Conservation (phyloP, 2,329 filamentous ascomycete species). For the Cercospora sojina region DNA sequence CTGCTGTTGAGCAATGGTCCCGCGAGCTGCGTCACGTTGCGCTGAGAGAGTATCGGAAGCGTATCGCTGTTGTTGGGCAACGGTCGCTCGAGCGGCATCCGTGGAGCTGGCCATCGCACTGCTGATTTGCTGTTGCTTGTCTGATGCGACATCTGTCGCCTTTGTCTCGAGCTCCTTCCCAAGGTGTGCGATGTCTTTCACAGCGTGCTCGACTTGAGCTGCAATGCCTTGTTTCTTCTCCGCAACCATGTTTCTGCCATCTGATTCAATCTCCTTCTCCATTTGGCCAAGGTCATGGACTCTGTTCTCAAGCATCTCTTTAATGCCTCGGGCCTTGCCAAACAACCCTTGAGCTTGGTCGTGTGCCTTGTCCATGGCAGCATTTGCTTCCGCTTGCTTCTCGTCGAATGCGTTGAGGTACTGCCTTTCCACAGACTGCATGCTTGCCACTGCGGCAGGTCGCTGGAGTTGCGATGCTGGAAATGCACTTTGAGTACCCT, state of each 20-base stretch:
- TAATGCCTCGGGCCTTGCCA: conserved; percentile 18
- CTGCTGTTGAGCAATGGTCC: conserved; percentile 10
- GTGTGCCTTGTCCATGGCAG: conserved; percentile 19
- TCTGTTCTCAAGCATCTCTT: conserved; percentile 22
- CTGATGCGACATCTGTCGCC: conserved; percentile 4
- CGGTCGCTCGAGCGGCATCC: conserved; percentile 11
- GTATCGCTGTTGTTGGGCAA: conserved; percentile 9
- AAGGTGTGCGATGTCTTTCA: conserved; percentile 19
- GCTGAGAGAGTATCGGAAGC: conserved; percentile 2
- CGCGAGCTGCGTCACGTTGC: conserved; percentile 4
- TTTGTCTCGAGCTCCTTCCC: conserved; percentile 21
- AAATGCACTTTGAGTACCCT: neutral
- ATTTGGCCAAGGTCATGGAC: conserved; percentile 24
- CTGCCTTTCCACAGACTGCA: conserved; percentile 1
- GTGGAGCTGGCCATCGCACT: neutral
- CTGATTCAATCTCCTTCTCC: conserved; percentile 26
- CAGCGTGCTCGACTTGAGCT: conserved; percentile 14
- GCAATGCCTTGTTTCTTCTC: conserved; percentile 22
- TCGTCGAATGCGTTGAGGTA: conserved; percentile 14
- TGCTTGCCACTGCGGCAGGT: neutral
- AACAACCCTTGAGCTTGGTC: conserved; percentile 17
- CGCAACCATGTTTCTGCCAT: conserved; percentile 18
- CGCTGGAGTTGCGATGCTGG: neutral
- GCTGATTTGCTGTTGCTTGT: conserved; percentile 12
- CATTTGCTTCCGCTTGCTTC: conserved; percentile 21